These are phyloP conservation scores for Acarospora socialis DNA, from an alignment of 2,329 filamentous ascomycete species.

Conservation along the genomic window DNA sequence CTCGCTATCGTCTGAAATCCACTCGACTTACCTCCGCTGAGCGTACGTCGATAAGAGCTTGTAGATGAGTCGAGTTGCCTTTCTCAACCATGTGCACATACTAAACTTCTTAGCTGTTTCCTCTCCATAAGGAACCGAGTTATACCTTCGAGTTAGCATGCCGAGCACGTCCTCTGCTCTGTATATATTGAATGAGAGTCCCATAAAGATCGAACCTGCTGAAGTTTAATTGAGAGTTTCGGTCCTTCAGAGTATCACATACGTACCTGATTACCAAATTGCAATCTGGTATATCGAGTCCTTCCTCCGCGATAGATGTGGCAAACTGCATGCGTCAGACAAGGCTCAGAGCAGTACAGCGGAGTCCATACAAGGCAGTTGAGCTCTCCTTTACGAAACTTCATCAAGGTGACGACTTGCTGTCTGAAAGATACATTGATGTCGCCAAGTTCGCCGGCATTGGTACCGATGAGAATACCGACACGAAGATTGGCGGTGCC, in stretches of 20 bases:
- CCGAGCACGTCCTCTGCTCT: slow-evolving; percentile 77
- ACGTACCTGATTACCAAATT: slow-evolving; percentile 43
- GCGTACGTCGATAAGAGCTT: slow-evolving; percentile 44
- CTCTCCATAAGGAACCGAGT: not conserved
- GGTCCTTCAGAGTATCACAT: not conserved
- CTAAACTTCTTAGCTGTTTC: slow-evolving; percentile 7
- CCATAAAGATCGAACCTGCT: slow-evolving; percentile 68
- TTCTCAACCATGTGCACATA: slow-evolving; percentile 75
- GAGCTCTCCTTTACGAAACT: slow-evolving; percentile 43
- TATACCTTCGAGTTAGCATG: slow-evolving; percentile 51
- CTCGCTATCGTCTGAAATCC: too few relatives aligned
- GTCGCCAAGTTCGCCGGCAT: slow-evolving; percentile 37
- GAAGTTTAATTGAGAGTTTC: not conserved
- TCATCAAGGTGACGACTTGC: slow-evolving; percentile 59
- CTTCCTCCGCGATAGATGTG: slow-evolving; percentile 52
- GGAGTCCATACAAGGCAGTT: slow-evolving; percentile 36
- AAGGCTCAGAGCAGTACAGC: not conserved
- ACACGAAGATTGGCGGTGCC: slow-evolving; percentile 44
- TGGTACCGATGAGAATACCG: slow-evolving; percentile 50
- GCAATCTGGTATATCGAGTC: slow-evolving; percentile 51
- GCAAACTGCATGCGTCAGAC: slow-evolving; percentile 33
- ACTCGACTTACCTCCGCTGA: slow-evolving; percentile 36
- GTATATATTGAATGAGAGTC: slow-evolving; percentile 89
- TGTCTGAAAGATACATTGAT: slow-evolving; percentile 53
- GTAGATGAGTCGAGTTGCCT: slow-evolving; percentile 47